These are phyloP conservation scores for Hypoxylon trugodes DNA, from an alignment of 495 filamentous ascomycete genomes.

Conservation along the genomic window DNA sequence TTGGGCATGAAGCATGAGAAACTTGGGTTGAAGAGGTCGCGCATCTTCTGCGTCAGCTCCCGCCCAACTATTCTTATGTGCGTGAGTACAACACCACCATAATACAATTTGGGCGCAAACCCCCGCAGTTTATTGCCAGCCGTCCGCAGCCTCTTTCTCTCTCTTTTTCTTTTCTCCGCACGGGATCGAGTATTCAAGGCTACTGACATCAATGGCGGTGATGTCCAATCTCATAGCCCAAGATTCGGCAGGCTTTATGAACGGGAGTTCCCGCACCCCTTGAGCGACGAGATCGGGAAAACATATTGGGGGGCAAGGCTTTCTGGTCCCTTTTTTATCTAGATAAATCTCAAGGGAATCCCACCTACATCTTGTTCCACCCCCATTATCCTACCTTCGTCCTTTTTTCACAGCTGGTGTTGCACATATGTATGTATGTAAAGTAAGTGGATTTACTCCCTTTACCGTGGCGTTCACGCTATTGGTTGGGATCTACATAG, in stretches of 20 bases:
- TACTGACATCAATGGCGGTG: neutral
- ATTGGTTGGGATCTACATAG: conserved; percentile 15
- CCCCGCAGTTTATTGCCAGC: conserved; percentile 20
- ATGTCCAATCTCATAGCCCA: neutral
- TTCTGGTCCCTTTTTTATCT: conserved; percentile 14
- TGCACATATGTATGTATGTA: too few relatives aligned
- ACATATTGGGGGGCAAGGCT: neutral
- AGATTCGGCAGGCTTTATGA: neutral
- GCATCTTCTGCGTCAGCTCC: conserved; percentile 24
- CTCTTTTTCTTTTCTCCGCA: neutral
- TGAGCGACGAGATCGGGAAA: neutral
- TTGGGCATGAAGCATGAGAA: conserved; percentile 32
- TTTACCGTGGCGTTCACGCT: neutral
- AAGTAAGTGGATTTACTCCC: neutral
- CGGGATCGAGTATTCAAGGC: conserved; percentile 4
- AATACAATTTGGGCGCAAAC: conserved; percentile 23
- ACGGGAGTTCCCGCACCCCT: neutral
- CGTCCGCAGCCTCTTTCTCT: neutral
- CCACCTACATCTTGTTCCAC: neutral
- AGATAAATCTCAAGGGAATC: neutral
- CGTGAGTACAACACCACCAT: conserved; percentile 29
- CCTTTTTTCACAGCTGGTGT: neutral
- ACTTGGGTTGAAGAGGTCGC: conserved; percentile 33
- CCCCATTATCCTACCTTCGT: neutral
- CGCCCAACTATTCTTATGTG: conserved; percentile 25